Evolutionary conservation across 2,329 filamentous ascomycete species (phyloP).

Genomic region (Sarocladium brachiariae): DNA sequence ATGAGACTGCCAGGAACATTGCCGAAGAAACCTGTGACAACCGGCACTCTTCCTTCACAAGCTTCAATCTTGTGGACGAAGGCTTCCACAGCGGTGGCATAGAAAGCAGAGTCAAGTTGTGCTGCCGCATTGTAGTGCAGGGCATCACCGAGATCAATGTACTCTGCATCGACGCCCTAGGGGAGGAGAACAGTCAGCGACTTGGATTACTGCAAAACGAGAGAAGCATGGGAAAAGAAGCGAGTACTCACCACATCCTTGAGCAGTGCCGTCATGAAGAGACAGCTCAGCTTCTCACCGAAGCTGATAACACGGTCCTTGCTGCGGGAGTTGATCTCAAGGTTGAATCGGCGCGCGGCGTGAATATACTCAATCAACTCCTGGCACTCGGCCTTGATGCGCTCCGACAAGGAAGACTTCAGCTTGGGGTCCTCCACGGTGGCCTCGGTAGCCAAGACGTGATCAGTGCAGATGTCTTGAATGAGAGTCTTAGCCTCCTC

Average conservation of each 20-base stretch:
- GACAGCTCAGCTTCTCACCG: constrained; percentile 91
- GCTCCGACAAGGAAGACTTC: constrained; percentile 50
- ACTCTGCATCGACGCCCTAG: constrained; percentile 79
- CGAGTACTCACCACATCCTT: constrained; percentile 58
- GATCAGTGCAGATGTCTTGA: constrained; percentile 74
- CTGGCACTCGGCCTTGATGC: constrained; percentile 73
- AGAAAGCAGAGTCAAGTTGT: constrained; percentile 62
- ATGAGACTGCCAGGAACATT: constrained; percentile 86
- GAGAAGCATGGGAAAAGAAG: not conserved
- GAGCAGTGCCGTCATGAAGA: constrained; percentile 80
- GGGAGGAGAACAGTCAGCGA: too few species aligned
- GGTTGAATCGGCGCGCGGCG: constrained; percentile 58
- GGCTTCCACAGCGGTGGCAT: constrained; percentile 53
- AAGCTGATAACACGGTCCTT: constrained; percentile 89
- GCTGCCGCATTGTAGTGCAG: constrained; percentile 59
- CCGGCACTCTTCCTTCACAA: constrained; percentile 63
- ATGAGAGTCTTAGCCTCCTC: constrained; percentile 68
- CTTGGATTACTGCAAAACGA: too few species aligned
- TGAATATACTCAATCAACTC: constrained; percentile 68
- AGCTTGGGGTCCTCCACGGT: constrained; percentile 53
- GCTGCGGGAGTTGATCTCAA: constrained; percentile 70
- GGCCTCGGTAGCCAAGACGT: constrained; percentile 63
- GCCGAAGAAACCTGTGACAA: constrained; percentile 92
- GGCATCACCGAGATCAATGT: constrained; percentile 80
- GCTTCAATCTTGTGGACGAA: constrained; percentile 58